A percentile compares a stretch with the other conserved stretches of the same genome.
Conservation (phyloP, 805 yeast genomes). For the Wickerhamiella domercqiae region DNA sequence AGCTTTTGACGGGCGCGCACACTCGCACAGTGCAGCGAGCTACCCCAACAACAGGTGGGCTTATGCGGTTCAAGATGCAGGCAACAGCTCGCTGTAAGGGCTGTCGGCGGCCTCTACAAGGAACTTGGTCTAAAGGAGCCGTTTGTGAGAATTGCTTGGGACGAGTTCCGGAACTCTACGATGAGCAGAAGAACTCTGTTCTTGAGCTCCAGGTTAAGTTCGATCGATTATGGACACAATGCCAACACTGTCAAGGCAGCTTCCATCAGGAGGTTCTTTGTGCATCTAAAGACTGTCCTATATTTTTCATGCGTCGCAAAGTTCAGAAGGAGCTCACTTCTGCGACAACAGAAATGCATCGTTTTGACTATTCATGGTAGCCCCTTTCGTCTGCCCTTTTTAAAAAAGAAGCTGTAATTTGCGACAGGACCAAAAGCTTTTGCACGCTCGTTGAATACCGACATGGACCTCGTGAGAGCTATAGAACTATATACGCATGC, state of each 20-base stretch:
- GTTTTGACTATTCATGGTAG: constrained; percentile 39
- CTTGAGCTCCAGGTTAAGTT: constrained; percentile 69
- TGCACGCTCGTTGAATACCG: not conserved
- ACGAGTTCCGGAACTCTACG: constrained; percentile 62
- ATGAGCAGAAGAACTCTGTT: constrained; percentile 66
- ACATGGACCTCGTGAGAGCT: too few relatives aligned
- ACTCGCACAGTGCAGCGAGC: constrained; percentile 56
- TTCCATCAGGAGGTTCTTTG: constrained; percentile 92
- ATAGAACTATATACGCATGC: too few relatives aligned
- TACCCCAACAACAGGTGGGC: constrained; percentile 69
- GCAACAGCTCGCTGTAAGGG: constrained; percentile 68
- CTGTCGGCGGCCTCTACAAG: constrained; percentile 64
- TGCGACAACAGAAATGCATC: constrained; percentile 41
- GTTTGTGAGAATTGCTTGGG: constrained; percentile 62
- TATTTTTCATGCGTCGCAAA: constrained; percentile 88
- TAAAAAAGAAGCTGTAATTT: not conserved
- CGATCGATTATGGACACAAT: constrained; percentile 90
- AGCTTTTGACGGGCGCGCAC: constrained; percentile 66
- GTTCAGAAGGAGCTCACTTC: constrained; percentile 56
- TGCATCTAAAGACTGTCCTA: constrained; percentile 92
- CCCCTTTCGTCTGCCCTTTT: not conserved
- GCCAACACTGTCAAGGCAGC: constrained; percentile 95
- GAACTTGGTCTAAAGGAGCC: constrained; percentile 43
- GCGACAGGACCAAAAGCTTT: not conserved
- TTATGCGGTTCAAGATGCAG: constrained; percentile 82